Evolutionary conservation across 2,329 filamentous ascomycete genomes (phyloP).

Genomic region (Fusarium lyarnte): DNA sequence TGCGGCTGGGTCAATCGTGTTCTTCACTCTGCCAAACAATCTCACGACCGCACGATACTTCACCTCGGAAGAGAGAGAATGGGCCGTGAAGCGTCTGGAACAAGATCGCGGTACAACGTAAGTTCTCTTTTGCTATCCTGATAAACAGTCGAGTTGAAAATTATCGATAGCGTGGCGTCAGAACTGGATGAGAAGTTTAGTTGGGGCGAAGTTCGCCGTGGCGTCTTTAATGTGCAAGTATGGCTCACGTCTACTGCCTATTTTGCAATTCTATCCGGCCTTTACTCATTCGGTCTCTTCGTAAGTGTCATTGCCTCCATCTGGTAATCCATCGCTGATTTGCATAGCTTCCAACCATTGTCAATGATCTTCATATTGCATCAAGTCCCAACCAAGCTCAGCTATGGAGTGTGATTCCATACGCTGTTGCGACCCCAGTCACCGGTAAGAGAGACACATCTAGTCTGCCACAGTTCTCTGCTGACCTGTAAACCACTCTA

Average conservation of each 20-base stretch:
- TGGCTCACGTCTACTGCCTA: slow-evolving; percentile 5
- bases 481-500: neutral
- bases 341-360: neutral
- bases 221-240: neutral
- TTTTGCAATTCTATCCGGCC: neutral
- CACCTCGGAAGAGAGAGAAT: neutral
- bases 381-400: neutral
- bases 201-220: neutral
- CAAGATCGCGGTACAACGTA: neutral
- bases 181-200: neutral
- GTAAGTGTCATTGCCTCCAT: neutral
- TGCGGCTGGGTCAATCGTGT: neutral
- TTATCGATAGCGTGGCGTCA: neutral
- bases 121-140: neutral
- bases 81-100: neutral
- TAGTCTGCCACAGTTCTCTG: fast-evolving
- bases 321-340: no score
- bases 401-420: neutral
- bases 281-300: slow-evolving; percentile 2
- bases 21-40: neutral
- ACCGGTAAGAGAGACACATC: neutral
- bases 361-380: neutral
- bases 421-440: neutral
- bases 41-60: neutral
- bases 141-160: neutral